Base-by-base conservation (phyloP, 768 basidiomycete genomes). In the Megacollybia marginata region DNA sequence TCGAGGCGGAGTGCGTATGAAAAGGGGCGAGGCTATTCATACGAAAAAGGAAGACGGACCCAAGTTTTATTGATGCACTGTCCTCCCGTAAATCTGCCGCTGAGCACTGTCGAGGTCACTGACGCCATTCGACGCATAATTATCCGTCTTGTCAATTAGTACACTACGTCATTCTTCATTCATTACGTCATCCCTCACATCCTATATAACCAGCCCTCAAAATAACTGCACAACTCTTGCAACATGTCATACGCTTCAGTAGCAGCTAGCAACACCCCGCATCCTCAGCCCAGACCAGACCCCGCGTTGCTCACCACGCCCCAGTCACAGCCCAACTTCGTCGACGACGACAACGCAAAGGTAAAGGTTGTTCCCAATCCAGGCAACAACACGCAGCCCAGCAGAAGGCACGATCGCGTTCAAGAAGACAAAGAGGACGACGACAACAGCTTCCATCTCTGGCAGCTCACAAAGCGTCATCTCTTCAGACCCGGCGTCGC, bases 171-270 rank as follows among this genome's bases (percentile, higher is more conserved):
- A 28, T 28, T 28, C n/a, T n/a, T 38, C 35, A 38, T n/a, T n/a
- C n/a, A 28, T 28, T 28, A 28, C 23, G 23, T 28, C 23, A 28
- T 28, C 6, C n/a, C n/a, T 38, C 35, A 38, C 16, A 38, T 38
- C n/a, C n/a, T n/a, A n/a, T n/a, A n/a, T n/a, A n/a, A n/a, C n/a
- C n/a, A n/a, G n/a, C n/a, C n/a, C 43, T 11, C 10, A 13, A 44
- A 44, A 11, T 44, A 46, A 19, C 34, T 28, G 23, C 40, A 42
- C 44, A 33, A 20, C 47, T 13, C 48, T 8, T 16, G 54, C 49
- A 57, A 56, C 59, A 88, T 87, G 84, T 86, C 85, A 50, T 89
- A 87, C 77, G 86, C 87, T 19, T 68, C 76, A 32, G 77, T 83
- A 59, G 77, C 82, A 51, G 76, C 78, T 23, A 69, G 75, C 53